A percentile compares a stretch with the other conserved stretches of the same genome.
Evolutionary conservation across 768 basidiomycete species (phyloP).

Genomic region (Tephrocybe sp.): DNA sequence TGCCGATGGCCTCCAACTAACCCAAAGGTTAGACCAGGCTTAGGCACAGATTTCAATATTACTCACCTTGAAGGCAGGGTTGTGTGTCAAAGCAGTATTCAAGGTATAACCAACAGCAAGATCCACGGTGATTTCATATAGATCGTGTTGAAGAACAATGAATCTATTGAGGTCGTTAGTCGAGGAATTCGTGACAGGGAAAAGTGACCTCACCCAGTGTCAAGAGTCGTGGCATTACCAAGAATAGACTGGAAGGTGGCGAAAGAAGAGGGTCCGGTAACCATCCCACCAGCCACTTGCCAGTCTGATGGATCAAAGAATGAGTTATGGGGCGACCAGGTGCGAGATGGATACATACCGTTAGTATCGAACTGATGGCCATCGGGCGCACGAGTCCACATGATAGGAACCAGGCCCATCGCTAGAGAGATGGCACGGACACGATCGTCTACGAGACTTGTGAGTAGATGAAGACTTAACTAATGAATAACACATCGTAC

Average conservation of each 20-base stretch:
- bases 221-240: constrained; percentile 56
- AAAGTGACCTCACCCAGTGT: constrained; percentile 52
- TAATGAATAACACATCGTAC: constrained; percentile 26
- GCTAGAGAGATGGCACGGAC: constrained; percentile 87
- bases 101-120: constrained; percentile 88
- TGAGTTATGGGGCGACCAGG: not conserved
- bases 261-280: constrained; percentile 64
- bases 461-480: not conserved
- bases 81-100: constrained; percentile 66
- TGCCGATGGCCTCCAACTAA: constrained; percentile 73
- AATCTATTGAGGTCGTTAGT: constrained; percentile 47
- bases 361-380: constrained; percentile 70
- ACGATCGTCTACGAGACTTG: constrained; percentile 67
- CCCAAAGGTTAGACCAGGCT: not conserved
- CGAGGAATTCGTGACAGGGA: not conserved
- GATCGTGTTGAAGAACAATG: constrained; percentile 87
- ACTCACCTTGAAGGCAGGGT: constrained; percentile 63
- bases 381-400: constrained; percentile 75
- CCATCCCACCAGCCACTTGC: constrained; percentile 79
- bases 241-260: constrained; percentile 76
- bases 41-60: not conserved
- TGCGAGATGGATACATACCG: constrained; percentile 39
- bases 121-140: constrained; percentile 83
- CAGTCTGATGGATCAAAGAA: constrained; percentile 56
- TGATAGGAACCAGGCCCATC: constrained; percentile 90